Conservation (phyloP, 176 grass and related monocot species). For the Juncus inflexus region DNA sequence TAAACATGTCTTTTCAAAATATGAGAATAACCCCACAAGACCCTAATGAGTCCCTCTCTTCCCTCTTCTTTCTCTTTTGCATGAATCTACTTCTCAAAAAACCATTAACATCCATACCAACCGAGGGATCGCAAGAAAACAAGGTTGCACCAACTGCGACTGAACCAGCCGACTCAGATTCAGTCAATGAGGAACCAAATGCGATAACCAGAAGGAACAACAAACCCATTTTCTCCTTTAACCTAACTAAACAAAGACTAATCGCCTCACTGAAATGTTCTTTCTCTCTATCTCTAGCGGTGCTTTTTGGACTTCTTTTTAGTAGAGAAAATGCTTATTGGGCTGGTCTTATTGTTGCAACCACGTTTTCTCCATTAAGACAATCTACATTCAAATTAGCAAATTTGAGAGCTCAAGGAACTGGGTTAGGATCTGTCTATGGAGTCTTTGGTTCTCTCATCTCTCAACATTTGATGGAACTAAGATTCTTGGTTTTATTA, state of each 20-base stretch:
- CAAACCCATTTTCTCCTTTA: background rate
- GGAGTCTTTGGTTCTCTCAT: slow-evolving; percentile 49
- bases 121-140: slow-evolving; percentile 9
- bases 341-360: slow-evolving; percentile 74
- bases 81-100: slow-evolving; percentile 39
- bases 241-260: slow-evolving; percentile 18
- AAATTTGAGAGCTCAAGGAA: slow-evolving; percentile 56
- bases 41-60: slow-evolving; percentile 29
- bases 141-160: slow-evolving; percentile 31
- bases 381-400: slow-evolving; percentile 56
- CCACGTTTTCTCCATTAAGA: slow-evolving; percentile 45
- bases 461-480: slow-evolving; percentile 65
- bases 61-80: slow-evolving; percentile 65
- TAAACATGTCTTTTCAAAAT: slow-evolving; percentile 3
- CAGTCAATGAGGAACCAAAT: slow-evolving; percentile 20
- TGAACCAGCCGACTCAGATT: slow-evolving; percentile 8
- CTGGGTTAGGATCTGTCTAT: slow-evolving; percentile 57
- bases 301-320: slow-evolving; percentile 64
- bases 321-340: slow-evolving; percentile 73
- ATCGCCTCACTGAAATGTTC: slow-evolving; percentile 49
- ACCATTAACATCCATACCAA: background rate
- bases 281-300: slow-evolving; percentile 53
- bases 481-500: slow-evolving; percentile 64
- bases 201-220: background rate
- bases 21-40: background rate